Conservation (phyloP, 2,329 filamentous ascomycete species). For the Fusarium tanahbumbuense region DNA sequence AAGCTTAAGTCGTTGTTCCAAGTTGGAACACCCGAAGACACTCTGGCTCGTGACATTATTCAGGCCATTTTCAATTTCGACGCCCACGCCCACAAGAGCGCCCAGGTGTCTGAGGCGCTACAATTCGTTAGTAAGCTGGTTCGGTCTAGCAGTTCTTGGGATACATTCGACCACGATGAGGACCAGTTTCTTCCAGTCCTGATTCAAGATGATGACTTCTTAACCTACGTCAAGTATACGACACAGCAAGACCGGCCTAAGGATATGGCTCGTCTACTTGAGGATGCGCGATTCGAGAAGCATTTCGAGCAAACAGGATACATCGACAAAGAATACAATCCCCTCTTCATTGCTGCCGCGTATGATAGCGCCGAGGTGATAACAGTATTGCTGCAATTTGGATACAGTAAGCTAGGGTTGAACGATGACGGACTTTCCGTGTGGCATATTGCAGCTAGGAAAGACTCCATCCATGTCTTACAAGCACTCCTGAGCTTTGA, state of each 20-base stretch:
- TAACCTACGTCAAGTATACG: background rate
- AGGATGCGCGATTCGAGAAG: background rate
- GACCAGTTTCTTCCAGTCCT: background rate
- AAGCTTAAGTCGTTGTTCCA: background rate
- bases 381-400: background rate
- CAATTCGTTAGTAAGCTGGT: background rate
- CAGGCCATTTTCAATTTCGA: background rate
- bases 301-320: background rate
- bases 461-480: background rate
- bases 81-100: background rate
- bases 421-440: background rate
- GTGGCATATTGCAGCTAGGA: background rate
- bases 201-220: background rate
- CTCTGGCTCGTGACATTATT: background rate
- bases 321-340: background rate
- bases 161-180: background rate
- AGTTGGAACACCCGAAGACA: background rate
- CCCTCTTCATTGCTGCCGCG: background rate
- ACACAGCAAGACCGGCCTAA: background rate
- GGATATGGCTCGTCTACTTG: background rate
- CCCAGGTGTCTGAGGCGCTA: rapidly evolving
- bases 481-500: background rate
- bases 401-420: background rate
- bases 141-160: background rate
- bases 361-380: background rate